phyloP scores from a whole-genome alignment of 2,329 filamentous ascomycete species.

The Penicillium sp. region DNA sequence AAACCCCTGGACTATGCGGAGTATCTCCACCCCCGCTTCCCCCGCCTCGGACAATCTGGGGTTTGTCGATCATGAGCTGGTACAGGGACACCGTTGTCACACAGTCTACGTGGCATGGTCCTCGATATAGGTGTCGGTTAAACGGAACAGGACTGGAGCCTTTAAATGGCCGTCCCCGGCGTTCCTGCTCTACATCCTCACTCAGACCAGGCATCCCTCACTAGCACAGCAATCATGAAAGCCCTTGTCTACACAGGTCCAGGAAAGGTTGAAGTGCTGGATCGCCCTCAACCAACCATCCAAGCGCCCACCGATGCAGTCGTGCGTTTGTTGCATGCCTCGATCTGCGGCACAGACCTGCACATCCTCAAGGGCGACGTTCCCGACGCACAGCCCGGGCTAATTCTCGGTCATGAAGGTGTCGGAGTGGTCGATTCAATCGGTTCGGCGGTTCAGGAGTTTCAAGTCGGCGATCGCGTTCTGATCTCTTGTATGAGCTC shows the following conservation, averaged over 20 bases:
- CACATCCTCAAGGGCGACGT: slow-evolving; percentile 55
- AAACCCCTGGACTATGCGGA: neutral
- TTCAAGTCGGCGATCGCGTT: slow-evolving; percentile 49
- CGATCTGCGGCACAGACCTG: slow-evolving; percentile 53
- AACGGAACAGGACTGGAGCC: neutral
- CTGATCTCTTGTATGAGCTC: slow-evolving; percentile 50
- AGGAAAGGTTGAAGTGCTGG: slow-evolving; percentile 36
- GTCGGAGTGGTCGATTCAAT: slow-evolving; percentile 47
- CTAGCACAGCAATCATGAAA: slow-evolving; percentile 36
- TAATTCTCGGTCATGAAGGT: slow-evolving; percentile 52
- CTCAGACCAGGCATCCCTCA: neutral
- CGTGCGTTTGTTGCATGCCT: slow-evolving; percentile 46
- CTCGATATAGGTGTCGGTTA: neutral
- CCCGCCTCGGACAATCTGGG: neutral
- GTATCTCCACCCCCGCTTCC: neutral
- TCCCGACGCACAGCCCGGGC: slow-evolving; percentile 44
- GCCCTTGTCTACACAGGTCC: slow-evolving; percentile 44
- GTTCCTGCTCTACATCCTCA: slow-evolving; percentile 1
- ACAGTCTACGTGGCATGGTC: neutral
- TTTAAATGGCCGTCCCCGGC: neutral
- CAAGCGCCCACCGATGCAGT: slow-evolving; percentile 46
- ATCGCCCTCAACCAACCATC: slow-evolving; percentile 43
- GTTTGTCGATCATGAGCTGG: neutral
- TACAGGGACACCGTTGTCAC: neutral
- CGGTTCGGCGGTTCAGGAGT: slow-evolving; percentile 44